Evolutionary conservation across 2,329 filamentous ascomycete species (phyloP).

Genomic region (Plectosphaerella cucumerina): DNA sequence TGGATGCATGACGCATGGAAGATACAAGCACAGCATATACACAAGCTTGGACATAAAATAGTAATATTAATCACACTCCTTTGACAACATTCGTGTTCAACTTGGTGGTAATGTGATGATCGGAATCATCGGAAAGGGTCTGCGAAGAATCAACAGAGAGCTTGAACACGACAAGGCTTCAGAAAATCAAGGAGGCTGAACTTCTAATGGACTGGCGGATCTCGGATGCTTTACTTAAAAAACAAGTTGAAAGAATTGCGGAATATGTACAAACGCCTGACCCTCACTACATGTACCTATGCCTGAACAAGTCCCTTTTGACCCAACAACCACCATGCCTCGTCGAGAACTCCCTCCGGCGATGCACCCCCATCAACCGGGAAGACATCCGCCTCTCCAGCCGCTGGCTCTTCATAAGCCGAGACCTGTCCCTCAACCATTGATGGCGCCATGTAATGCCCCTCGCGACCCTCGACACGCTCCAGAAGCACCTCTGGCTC

Average conservation of each 20-base stretch:
- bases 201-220: no score
- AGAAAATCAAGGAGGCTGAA: no score
- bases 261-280: no score
- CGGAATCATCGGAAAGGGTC: no score
- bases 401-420: slow-evolving; percentile 20
- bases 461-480: slow-evolving; percentile 20
- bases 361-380: slow-evolving; percentile 19
- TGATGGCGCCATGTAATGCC: slow-evolving; percentile 29
- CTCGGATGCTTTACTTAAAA: no score
- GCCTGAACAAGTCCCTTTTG: slow-evolving; percentile 1
- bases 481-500: slow-evolving; percentile 20
- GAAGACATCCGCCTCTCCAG: slow-evolving; percentile 28
- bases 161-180: no score
- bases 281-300: not conserved
- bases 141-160: no score
- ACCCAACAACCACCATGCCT: slow-evolving; percentile 15
- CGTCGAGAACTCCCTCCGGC: slow-evolving; percentile 9
- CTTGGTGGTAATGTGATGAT: no score
- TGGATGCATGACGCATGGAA: no score
- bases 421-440: slow-evolving; percentile 30
- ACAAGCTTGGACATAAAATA: not conserved
- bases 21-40: not conserved
- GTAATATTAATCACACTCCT: not conserved
- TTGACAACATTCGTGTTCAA: slow-evolving; percentile 1
- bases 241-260: no score